Base-by-base conservation (phyloP, 1,139 yeast genomes). In the Zygosaccharomyces pseudobailii region DNA sequence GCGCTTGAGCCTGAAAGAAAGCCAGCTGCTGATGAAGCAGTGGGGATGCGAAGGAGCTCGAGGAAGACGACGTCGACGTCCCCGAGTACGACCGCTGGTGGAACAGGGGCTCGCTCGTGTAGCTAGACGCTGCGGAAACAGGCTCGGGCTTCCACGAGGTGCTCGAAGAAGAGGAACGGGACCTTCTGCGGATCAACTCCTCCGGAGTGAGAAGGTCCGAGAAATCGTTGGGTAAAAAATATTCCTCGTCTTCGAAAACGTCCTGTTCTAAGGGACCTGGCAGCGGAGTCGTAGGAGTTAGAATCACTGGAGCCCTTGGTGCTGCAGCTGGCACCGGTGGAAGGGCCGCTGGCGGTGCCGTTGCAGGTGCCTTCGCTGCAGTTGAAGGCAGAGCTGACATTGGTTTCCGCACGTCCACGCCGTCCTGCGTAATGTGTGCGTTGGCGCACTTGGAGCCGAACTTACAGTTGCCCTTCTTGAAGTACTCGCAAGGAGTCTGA, bases 371-470 rank as follows among this genome's bases (percentile, higher is more conserved):
- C 8, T 7, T n/a, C n/a, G n/a, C n/a, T n/a, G n/a, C n/a, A 8
- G 30, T 27, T 8, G 40, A 30, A 10, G 17, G 17, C 17, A 13
- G 17, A 13, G 42, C 24, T 13, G 34, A 27, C 17, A 28, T 42
- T 10, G 49, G 46, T 20, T 49, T 47, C 38, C 32, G 30, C 23
- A 43, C 36, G 22, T 40, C 40, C 19, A 89, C 79, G 0, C 96
- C 97, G 62, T 89, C 95, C 0, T 96, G 94, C 36, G 87, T 69
- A 51, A 86, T 78, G 68, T 90, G 97, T 20, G 95, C 95, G 64
- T 90, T 78, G 2, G 96, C 97, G 71, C 97, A 90, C 63, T 87
- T 89, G 47, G 80, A 71, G 3, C 97, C 97, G 68, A 90, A 90
- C 67, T 88, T 89, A 68, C 97, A 90, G 64, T 88, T 88, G 9